Percentiles rank a stretch among this genome's conserved stretches.
Conservation (phyloP, 495 filamentous ascomycete genomes). For the Trichoderma virens region DNA sequence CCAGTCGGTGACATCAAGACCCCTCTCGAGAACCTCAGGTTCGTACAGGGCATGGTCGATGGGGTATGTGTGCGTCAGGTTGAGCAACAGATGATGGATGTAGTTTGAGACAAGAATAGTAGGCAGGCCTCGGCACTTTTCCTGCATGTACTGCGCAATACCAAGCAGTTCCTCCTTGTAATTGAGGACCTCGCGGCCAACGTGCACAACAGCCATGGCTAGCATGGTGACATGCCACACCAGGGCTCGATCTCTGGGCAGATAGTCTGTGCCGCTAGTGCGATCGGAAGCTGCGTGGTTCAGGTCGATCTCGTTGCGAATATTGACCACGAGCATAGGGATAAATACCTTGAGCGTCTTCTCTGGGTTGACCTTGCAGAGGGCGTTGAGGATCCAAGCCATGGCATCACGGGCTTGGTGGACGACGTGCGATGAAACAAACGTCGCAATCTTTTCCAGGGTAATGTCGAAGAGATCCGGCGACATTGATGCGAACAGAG, state of each 20-base stretch:
- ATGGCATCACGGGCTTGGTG: slow-evolving; percentile 97
- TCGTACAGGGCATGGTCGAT: slow-evolving; percentile 83
- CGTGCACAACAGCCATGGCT: slow-evolving; percentile 97
- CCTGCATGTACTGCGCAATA: slow-evolving; percentile 91
- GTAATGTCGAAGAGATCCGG: slow-evolving; percentile 90
- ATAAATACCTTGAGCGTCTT: slow-evolving; percentile 86
- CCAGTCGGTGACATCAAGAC: slow-evolving; percentile 64
- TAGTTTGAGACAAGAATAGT: slow-evolving; percentile 96
- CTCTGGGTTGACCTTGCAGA: slow-evolving; percentile 90
- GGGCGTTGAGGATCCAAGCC: slow-evolving; percentile 94
- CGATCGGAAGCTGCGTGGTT: slow-evolving; percentile 94
- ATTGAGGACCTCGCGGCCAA: slow-evolving; percentile 78
- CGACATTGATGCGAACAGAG: slow-evolving; percentile 83
- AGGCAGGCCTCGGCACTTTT: slow-evolving; percentile 85
- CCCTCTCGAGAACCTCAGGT: slow-evolving; percentile 45
- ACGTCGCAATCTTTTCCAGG: slow-evolving; percentile 82
- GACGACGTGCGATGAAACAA: slow-evolving; percentile 92
- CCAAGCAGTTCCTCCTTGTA: slow-evolving; percentile 84
- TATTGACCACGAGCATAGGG: slow-evolving; percentile 80
- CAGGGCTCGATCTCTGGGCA: slow-evolving; percentile 84
- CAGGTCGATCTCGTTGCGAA: slow-evolving; percentile 93
- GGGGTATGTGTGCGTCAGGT: slow-evolving; percentile 88
- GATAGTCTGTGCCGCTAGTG: slow-evolving; percentile 85
- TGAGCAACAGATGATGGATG: slow-evolving; percentile 97
- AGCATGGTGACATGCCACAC: slow-evolving; percentile 97